These are phyloP conservation scores for Sergeia podlipaevii DNA, from an alignment of 208 protist species.

Conservation along the genomic window DNA sequence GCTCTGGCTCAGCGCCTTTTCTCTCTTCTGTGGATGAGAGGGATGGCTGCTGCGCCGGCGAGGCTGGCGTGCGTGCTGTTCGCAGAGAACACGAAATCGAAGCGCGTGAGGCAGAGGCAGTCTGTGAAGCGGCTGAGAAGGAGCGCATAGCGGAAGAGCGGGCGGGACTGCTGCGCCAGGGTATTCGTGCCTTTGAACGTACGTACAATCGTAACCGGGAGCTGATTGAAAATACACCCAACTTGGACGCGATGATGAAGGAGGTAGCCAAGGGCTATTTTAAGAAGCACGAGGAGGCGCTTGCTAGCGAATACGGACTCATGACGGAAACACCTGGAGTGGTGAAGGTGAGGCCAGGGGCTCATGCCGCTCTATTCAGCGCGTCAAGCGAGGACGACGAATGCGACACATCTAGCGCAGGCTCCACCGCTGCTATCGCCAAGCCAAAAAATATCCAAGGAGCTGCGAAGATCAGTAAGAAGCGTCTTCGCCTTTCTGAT, in stretches of 20 bases:
- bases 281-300: neutral
- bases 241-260: neutral
- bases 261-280: slow-evolving; percentile 4
- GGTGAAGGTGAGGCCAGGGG: too few relatives aligned
- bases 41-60: too few relatives aligned
- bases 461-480: too few relatives aligned
- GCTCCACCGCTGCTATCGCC: too few relatives aligned
- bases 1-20: too few relatives aligned
- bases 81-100: neutral
- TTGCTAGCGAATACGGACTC: neutral
- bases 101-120: neutral
- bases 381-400: neutral
- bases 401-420: too few relatives aligned
- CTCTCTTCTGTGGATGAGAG: too few relatives aligned
- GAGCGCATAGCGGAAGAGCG: neutral
- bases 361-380: too few relatives aligned
- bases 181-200: slow-evolving; percentile 4
- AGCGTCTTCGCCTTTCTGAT: too few relatives aligned
- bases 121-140: neutral
- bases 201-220: neutral
- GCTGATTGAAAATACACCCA: neutral
- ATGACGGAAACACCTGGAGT: neutral
- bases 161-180: neutral
- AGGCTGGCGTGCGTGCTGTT: too few relatives aligned
- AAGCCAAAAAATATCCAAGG: too few relatives aligned